phyloP scores from a whole-genome alignment of 768 basidiomycete genomes.

The Boletus fagicola region DNA sequence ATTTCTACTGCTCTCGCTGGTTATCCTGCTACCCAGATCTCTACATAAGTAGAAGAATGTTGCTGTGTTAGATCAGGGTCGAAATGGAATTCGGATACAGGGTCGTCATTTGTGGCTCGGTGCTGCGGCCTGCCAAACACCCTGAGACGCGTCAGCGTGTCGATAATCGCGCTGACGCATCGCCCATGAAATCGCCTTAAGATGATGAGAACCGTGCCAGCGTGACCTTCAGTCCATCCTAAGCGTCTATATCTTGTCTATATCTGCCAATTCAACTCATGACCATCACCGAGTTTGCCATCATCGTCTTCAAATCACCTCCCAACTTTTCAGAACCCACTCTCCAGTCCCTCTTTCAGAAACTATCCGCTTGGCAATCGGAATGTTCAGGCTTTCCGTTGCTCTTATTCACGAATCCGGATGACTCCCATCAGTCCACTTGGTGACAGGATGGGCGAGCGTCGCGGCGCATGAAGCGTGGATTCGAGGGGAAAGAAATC shows the following conservation, averaged over 20 bases:
- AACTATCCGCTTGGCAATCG: constrained; percentile 36
- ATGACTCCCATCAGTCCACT: constrained; percentile 30
- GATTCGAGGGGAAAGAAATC: constrained; percentile 41
- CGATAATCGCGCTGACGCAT: constrained; percentile 10
- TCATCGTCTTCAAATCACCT: constrained; percentile 35
- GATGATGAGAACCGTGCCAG: background rate
- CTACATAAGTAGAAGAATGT: constrained; percentile 4
- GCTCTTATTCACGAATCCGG: constrained; percentile 34
- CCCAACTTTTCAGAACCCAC: constrained; percentile 29
- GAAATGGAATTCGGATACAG: background rate
- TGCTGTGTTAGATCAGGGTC: background rate
- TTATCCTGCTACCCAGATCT: constrained; percentile 21
- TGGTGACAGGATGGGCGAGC: constrained; percentile 47
- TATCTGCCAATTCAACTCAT: constrained; percentile 19
- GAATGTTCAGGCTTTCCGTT: constrained; percentile 42
- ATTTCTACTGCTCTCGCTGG: constrained; percentile 45
- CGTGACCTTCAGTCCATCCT: background rate
- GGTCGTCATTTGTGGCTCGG: background rate
- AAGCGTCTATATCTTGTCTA: background rate
- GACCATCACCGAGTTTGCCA: constrained; percentile 46
- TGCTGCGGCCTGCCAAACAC: too few relatives aligned
- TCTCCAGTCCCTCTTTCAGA: constrained; percentile 32
- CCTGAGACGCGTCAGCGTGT: constrained; percentile 1
- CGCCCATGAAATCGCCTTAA: background rate
- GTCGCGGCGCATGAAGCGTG: constrained; percentile 42